A percentile compares a stretch with the other conserved stretches of the same genome.
Conservation (phyloP, 345 rosid genomes). For the Eutrema heterophyllum region DNA sequence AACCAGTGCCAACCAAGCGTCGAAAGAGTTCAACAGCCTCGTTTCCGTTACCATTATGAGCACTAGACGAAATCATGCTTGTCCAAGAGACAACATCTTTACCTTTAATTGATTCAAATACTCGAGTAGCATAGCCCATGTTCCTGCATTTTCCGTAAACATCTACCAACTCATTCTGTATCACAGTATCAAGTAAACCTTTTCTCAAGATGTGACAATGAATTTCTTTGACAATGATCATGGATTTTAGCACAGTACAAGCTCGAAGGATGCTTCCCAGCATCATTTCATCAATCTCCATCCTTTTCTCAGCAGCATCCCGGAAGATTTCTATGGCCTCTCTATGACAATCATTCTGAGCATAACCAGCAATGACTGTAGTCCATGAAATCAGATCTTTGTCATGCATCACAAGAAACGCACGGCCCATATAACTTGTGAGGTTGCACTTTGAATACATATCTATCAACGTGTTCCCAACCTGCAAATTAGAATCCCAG, state of each 20-base stretch:
- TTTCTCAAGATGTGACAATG: conserved; percentile 58
- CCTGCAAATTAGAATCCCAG: conserved; percentile 46
- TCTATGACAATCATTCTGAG: conserved; percentile 47
- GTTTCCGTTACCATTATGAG: conserved; percentile 46
- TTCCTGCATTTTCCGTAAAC: conserved; percentile 62
- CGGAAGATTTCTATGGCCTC: conserved; percentile 49
- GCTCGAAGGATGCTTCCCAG: conserved; percentile 68
- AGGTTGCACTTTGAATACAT: conserved; percentile 70
- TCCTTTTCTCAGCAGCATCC: conserved; percentile 39
- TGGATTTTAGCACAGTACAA: conserved; percentile 46
- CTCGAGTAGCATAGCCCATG: conserved; percentile 50
- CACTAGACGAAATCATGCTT: conserved; percentile 75
- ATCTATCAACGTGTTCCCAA: conserved; percentile 71
- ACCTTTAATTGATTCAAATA: conserved; percentile 46
- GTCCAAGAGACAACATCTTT: conserved; percentile 90
- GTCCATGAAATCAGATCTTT: conserved; percentile 87
- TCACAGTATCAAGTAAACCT: conserved; percentile 53
- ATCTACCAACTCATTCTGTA: conserved; percentile 56
- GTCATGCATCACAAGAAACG: conserved; percentile 45
- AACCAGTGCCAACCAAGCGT: conserved; percentile 44
- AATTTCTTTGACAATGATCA: conserved; percentile 51
- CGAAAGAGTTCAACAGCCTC: conserved; percentile 56
- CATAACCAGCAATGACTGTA: conserved; percentile 64
- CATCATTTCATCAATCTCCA: conserved; percentile 59
- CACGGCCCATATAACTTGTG: conserved; percentile 48